Evolutionary conservation across 1,284 basidiomycete species (phyloP).

Genomic region (Cryptococcus floricola): DNA sequence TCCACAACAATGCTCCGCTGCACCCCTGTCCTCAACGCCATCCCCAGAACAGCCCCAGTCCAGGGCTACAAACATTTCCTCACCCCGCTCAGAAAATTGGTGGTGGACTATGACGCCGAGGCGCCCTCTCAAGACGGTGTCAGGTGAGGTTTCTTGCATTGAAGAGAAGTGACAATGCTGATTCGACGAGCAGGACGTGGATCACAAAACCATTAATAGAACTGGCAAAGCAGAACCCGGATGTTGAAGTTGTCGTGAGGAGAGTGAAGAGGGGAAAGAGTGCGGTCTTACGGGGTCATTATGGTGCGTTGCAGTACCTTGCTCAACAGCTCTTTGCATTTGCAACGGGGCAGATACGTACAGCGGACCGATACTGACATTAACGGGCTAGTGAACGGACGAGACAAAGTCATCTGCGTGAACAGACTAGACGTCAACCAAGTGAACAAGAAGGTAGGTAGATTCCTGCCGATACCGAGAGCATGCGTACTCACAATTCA

Average conservation of each 20-base stretch:
- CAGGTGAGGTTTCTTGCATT: conserved; percentile 24
- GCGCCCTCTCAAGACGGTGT: conserved; percentile 39
- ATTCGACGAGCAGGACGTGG: conserved; percentile 18
- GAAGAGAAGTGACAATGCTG: not conserved
- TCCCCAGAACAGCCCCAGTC: conserved; percentile 31
- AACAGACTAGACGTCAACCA: conserved; percentile 46
- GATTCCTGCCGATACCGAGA: not conserved
- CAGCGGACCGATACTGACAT: not conserved
- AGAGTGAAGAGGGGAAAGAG: conserved; percentile 44
- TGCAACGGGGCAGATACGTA: not conserved
- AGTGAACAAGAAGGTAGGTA: conserved; percentile 46
- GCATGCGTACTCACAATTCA: not conserved
- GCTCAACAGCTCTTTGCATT: not conserved
- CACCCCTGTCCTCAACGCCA: conserved; percentile 9
- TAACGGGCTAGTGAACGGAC: conserved; percentile 45
- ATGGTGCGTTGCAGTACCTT: conserved; percentile 37
- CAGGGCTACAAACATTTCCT: conserved; percentile 46
- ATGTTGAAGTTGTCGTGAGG: conserved; percentile 50
- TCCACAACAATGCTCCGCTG: conserved; percentile 22
- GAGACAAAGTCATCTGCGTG: conserved; percentile 53
- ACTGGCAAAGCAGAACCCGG: conserved; percentile 46
- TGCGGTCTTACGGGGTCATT: conserved; percentile 49
- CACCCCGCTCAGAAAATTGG: conserved; percentile 43
- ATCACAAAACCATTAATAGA: conserved; percentile 28
- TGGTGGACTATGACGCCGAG: conserved; percentile 45